These are phyloP conservation scores for Schizochytrium sp. DNA, from an alignment of 108 stramenopile genomes.

Conservation along the genomic window DNA sequence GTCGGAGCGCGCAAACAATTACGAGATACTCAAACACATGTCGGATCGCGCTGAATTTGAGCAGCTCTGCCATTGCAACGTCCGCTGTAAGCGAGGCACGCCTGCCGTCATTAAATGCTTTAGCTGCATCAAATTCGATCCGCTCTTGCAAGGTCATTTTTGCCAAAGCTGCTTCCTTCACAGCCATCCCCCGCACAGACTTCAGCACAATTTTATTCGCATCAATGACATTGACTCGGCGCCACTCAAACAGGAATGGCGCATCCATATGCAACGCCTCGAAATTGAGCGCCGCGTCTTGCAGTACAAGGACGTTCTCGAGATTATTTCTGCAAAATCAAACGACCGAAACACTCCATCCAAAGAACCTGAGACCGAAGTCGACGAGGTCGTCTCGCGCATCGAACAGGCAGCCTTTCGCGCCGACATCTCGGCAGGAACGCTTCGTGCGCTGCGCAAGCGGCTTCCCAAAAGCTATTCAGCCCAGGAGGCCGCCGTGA, in stretches of 20 bases:
- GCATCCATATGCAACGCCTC: background rate
- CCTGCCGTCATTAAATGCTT: background rate
- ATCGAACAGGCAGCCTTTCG: background rate
- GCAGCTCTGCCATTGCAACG: background rate
- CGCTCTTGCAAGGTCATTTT: background rate
- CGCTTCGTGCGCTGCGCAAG: background rate
- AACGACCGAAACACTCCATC: background rate
- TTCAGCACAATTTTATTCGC: background rate
- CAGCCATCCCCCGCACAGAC: background rate
- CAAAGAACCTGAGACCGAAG: background rate
- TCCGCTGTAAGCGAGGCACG: background rate
- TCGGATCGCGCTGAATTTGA: background rate
- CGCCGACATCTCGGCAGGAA: background rate
- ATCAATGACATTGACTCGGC: background rate
- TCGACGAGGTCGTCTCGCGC: background rate
- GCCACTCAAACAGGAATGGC: background rate
- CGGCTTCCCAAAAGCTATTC: background rate
- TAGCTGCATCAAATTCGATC: background rate
- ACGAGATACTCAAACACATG: background rate
- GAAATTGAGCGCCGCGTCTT: background rate
- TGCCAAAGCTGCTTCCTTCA: background rate
- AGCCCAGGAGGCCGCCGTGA: background rate
- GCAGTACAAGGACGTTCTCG: background rate
- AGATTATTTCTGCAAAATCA: background rate
- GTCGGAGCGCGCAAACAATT: background rate